phyloP scores from a whole-genome alignment of 208 protist species.

The Polymyxa betae region DNA sequence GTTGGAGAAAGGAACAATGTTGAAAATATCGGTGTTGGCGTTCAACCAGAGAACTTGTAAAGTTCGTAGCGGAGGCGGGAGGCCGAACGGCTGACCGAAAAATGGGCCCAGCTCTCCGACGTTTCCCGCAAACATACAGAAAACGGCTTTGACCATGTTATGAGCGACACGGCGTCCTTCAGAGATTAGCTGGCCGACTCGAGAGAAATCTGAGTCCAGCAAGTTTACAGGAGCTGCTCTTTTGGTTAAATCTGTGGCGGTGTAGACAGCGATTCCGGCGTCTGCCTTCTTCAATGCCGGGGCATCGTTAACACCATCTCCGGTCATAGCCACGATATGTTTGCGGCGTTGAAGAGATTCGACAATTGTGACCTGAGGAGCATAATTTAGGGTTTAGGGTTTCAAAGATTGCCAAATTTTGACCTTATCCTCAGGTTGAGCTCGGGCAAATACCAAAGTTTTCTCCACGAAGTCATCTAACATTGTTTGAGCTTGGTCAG shows the following conservation, averaged over 20 bases:
- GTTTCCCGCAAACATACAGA: slow-evolving; percentile 86
- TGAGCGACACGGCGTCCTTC: slow-evolving; percentile 86
- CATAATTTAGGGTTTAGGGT: too few relatives aligned
- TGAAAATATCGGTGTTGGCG: slow-evolving; percentile 84
- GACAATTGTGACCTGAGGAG: slow-evolving; percentile 70
- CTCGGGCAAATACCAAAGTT: slow-evolving; percentile 67
- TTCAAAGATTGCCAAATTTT: too few relatives aligned
- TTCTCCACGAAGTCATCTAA: slow-evolving; percentile 52
- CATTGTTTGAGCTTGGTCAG: neutral
- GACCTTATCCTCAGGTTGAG: slow-evolving; percentile 76
- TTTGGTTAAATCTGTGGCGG: slow-evolving; percentile 91
- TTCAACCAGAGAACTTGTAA: slow-evolving; percentile 96
- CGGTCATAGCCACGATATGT: slow-evolving; percentile 80
- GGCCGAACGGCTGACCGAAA: slow-evolving; percentile 80
- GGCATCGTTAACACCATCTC: slow-evolving; percentile 85
- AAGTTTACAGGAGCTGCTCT: slow-evolving; percentile 78
- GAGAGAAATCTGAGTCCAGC: slow-evolving; percentile 91
- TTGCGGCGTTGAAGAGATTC: slow-evolving; percentile 65
- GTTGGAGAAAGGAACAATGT: neutral
- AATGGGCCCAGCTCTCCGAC: slow-evolving; percentile 56
- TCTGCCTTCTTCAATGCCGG: slow-evolving; percentile 93
- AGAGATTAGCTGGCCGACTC: slow-evolving; percentile 86
- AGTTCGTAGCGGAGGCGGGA: slow-evolving; percentile 78
- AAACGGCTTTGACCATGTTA: slow-evolving; percentile 92
- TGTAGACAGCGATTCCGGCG: slow-evolving; percentile 95